phyloP scores from a whole-genome alignment of 2,329 filamentous ascomycete genomes.

The Pseudonectria foliicola region DNA sequence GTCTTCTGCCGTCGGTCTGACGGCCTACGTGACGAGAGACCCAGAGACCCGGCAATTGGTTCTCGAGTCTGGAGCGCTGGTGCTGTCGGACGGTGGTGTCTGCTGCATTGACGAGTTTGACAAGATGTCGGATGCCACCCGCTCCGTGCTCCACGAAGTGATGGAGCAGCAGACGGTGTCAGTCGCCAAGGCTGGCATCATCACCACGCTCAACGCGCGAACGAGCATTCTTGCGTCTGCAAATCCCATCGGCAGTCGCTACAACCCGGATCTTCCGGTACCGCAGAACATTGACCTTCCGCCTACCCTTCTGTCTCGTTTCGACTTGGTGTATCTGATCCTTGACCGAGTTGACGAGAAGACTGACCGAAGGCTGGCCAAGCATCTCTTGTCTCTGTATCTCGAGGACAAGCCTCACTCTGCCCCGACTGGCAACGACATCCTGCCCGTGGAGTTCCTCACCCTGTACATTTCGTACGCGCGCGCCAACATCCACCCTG shows the following conservation, averaged over 20 bases:
- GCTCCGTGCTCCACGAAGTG: conserved; percentile 78
- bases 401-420: conserved; percentile 90
- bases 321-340: conserved; percentile 94
- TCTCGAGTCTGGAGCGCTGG: conserved; percentile 71
- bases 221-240: conserved; percentile 95
- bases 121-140: conserved; percentile 75
- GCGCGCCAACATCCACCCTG: conserved; percentile 75
- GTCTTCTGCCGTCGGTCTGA: conserved; percentile 74
- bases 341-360: conserved; percentile 90
- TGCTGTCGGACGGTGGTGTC: conserved; percentile 73
- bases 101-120: conserved; percentile 84
- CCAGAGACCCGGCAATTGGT: conserved; percentile 75
- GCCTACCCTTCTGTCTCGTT: conserved; percentile 88
- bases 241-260: conserved; percentile 96
- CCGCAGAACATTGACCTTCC: conserved; percentile 98
- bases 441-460: conserved; percentile 88
- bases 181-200: conserved; percentile 87
- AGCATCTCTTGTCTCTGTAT: conserved; percentile 93
- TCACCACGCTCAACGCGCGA: conserved; percentile 90
- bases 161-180: conserved; percentile 86
- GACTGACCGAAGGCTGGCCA: conserved; percentile 78
- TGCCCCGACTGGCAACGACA: conserved; percentile 64
- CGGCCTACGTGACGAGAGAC: conserved; percentile 73
- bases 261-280: conserved; percentile 91
- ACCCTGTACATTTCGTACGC: conserved; percentile 97